A percentile compares a stretch with the other conserved stretches of the same genome.
phyloP scores from a whole-genome alignment of 148 eudicot genomes.

The Camellia lanceoleosa region DNA sequence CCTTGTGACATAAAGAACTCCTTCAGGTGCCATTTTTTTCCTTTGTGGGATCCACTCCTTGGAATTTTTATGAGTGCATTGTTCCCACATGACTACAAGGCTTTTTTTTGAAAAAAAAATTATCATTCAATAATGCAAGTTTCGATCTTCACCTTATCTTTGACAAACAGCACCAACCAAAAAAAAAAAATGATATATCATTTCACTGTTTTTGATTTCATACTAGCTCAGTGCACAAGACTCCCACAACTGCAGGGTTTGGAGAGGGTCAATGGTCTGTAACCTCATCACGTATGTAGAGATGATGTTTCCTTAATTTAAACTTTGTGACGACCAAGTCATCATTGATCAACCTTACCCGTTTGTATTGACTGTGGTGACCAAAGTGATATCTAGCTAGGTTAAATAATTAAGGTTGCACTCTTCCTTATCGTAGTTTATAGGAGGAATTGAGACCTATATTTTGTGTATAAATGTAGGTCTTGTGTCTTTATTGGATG shows the following conservation, averaged over 20 bases:
- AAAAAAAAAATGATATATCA: neutral
- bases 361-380: too few relatives aligned
- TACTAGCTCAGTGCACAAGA: neutral
- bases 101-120: neutral
- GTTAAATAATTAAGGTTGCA: too few relatives aligned
- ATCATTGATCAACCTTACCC: too few relatives aligned
- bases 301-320: too few relatives aligned
- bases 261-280: too few relatives aligned
- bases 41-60: neutral
- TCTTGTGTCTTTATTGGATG: neutral
- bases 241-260: too few relatives aligned
- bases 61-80: neutral
- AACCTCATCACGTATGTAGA: too few relatives aligned
- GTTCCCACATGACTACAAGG: neutral
- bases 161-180: neutral
- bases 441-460: neutral
- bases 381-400: too few relatives aligned
- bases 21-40: neutral
- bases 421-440: too few relatives aligned
- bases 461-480: neutral
- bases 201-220: neutral
- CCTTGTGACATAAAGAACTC: neutral
- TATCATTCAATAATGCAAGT: neutral
- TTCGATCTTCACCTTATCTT: neutral
- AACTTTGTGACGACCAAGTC: too few relatives aligned